phyloP scores from a whole-genome alignment of 805 yeast genomes.

The Hermanozyma aechmeae region DNA sequence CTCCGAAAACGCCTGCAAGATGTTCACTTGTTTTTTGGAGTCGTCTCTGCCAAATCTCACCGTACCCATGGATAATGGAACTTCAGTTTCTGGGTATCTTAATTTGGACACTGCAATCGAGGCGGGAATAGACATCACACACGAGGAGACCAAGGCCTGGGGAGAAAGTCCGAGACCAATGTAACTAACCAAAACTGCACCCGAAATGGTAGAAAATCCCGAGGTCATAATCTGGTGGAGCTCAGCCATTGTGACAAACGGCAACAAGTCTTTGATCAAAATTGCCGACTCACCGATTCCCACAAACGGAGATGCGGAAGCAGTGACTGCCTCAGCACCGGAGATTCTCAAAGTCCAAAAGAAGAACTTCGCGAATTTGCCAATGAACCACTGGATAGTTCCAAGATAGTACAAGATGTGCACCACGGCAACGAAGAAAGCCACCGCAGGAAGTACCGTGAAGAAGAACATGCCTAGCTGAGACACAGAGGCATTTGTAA shows the following conservation, averaged over 20 bases:
- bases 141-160: constrained; percentile 54
- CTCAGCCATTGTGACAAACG: constrained; percentile 51
- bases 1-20: constrained; percentile 47
- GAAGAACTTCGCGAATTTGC: constrained; percentile 48
- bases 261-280: constrained; percentile 49
- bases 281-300: constrained; percentile 62
- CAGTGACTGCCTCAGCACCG: constrained; percentile 59
- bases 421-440: constrained; percentile 54
- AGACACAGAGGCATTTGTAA: constrained; percentile 34
- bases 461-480: constrained; percentile 40
- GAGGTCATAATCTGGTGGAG: constrained; percentile 54
- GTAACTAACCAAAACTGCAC: constrained; percentile 54
- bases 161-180: constrained; percentile 55
- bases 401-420: constrained; percentile 55
- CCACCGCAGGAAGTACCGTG: constrained; percentile 52
- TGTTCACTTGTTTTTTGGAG: constrained; percentile 33
- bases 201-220: constrained; percentile 58
- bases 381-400: constrained; percentile 49
- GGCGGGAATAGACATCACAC: constrained; percentile 64
- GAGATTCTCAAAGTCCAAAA: constrained; percentile 51
- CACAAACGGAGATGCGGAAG: constrained; percentile 59
- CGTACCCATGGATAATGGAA: constrained; percentile 40
- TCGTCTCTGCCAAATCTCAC: constrained; percentile 38
- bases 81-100: constrained; percentile 51
- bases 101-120: constrained; percentile 52